These are phyloP conservation scores for Dendryphion nanum DNA, from an alignment of 2,329 filamentous ascomycete species.

Conservation along the genomic window DNA sequence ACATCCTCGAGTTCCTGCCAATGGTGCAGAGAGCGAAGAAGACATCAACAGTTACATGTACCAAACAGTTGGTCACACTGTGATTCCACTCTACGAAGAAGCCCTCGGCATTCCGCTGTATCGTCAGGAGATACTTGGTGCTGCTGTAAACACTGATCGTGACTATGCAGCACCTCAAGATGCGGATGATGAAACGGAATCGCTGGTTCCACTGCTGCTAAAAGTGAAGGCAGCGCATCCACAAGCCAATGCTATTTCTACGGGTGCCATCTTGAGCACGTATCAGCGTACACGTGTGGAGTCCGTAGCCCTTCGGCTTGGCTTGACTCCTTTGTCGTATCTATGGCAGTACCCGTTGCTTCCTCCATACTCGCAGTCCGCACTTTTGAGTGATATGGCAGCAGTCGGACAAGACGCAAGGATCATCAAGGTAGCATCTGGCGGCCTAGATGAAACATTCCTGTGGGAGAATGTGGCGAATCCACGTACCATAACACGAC, in stretches of 20 bases:
- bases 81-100: conserved; percentile 79
- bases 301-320: conserved; percentile 81
- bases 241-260: conserved; percentile 79
- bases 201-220: conserved; percentile 71
- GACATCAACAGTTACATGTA: conserved; percentile 99
- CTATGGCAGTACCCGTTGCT: conserved; percentile 88
- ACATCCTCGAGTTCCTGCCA: conserved; percentile 54
- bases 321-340: conserved; percentile 77
- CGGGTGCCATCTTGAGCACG: conserved; percentile 88
- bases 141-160: conserved; percentile 66
- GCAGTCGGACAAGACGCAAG: conserved; percentile 76
- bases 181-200: conserved; percentile 78
- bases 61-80: conserved; percentile 87
- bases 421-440: conserved; percentile 92
- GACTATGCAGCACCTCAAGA: conserved; percentile 58
- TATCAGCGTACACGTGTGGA: conserved; percentile 97
- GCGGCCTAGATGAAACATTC: conserved; percentile 76
- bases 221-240: conserved; percentile 69
- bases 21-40: conserved; percentile 19
- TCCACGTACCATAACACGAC: conserved; percentile 42
- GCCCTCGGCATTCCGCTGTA: conserved; percentile 83
- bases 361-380: conserved; percentile 50
- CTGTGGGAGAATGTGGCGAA: conserved; percentile 79
- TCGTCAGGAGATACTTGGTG: conserved; percentile 71
- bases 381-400: conserved; percentile 78